Evolutionary conservation across 371 early-diverging fungal species (phyloP), one percentile per base, ranked within the genome.

Genomic region (Blakeslea trispora): DNA sequence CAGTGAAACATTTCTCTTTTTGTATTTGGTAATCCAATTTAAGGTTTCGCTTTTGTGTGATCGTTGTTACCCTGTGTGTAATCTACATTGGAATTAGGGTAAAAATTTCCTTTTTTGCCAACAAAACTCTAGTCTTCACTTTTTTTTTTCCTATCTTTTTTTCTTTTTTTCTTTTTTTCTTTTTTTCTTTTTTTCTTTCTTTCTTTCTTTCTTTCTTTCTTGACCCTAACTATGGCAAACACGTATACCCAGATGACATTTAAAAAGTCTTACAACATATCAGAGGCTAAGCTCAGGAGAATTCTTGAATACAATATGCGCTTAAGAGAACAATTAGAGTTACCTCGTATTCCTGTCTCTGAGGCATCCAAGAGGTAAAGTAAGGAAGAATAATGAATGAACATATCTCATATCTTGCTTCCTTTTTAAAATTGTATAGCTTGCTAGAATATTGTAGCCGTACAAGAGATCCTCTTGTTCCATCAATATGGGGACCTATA

Each of bases 401-500:
- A n/a, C n/a, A n/a, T n/a, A n/a, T n/a, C 82, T 65, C 1, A 23
- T 35, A 13, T 15, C 7, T 45, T 5, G 31, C 19, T 13, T n/a
- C 21, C 31, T 28, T 3, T 28, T 28, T 32, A n/a, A n/a, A n/a
- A n/a, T n/a, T n/a, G n/a, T n/a, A n/a, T 60, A 85, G 84, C 43
- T 59, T 84, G 32, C 74, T 84, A 48, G 62, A 77, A 28, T 78
- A 80, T 58, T 86, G 86, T 52, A 75, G 74, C 55, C 42, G 50
- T 18, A 82, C 75, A 50, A 67, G 68, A 48, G 93, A 93, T 69
- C 80, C 81, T 41, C 74, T 93, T 24, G 61, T 93, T 48, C 92
- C 91, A 11, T 90, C 84, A 7, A 75, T 90, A 43, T 93, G 92
- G 94, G 94, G 94, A 9, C 63, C 70, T 21, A 57, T 77, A 8